These are phyloP conservation scores for Sarocladium oryzae DNA, from an alignment of 2,329 filamentous ascomycete species.

Conservation along the genomic window DNA sequence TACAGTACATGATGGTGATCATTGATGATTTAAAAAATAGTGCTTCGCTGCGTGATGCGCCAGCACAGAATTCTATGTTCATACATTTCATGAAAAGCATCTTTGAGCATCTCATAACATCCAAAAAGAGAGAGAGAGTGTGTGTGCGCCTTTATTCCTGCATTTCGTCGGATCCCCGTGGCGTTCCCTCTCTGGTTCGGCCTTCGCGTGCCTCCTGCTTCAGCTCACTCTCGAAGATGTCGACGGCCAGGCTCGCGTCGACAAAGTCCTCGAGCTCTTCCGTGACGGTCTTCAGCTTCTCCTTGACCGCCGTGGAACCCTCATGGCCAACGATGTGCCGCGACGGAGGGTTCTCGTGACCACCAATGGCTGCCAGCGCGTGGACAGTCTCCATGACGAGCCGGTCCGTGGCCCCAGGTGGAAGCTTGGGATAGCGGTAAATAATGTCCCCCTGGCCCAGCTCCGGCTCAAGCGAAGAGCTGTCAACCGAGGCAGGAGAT, in stretches of 20 bases:
- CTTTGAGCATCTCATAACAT: no score
- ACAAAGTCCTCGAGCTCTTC: constrained; percentile 96
- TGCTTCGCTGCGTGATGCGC: no score
- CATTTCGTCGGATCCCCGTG: not conserved
- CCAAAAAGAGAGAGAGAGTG: no score
- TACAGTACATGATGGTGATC: no score
- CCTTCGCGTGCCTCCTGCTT: constrained; percentile 40
- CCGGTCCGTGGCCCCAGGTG: constrained; percentile 59
- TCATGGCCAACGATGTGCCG: constrained; percentile 91
- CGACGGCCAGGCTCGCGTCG: constrained; percentile 78
- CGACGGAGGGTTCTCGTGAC: constrained; percentile 91
- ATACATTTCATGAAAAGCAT: no score
- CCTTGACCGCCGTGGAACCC: constrained; percentile 80
- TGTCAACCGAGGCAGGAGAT: constrained; percentile 20
- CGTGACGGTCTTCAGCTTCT: constrained; percentile 93
- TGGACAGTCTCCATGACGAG: constrained; percentile 86
- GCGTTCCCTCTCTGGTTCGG: constrained; percentile 3
- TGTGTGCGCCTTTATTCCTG: not conserved
- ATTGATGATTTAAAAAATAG: no score
- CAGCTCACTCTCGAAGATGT: constrained; percentile 59
- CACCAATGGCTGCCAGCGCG: constrained; percentile 84
- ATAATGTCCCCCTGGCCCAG: constrained; percentile 39
- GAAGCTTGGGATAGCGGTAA: constrained; percentile 68
- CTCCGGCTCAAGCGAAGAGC: constrained; percentile 25
- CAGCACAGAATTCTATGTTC: no score